A percentile compares a stretch with the other conserved stretches of the same genome.
Conservation (phyloP, 805 yeast species). For the Saccharomycopsis olivae region DNA sequence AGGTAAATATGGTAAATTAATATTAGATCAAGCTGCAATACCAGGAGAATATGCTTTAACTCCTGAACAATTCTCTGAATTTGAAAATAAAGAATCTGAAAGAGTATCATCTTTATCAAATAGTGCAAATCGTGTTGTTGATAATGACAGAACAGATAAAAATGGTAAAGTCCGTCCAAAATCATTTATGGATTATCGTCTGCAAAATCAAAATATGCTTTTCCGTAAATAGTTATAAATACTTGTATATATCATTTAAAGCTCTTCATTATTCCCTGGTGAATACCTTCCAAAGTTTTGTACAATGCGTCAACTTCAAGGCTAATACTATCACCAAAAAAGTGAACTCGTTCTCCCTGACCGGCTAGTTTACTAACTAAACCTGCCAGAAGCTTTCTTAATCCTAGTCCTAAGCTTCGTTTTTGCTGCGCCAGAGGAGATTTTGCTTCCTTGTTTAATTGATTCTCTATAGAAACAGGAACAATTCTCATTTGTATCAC, state of each 20-base stretch:
- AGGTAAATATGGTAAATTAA: constrained; percentile 35
- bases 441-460: constrained; percentile 9
- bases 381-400: no score
- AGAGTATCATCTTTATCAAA: no score
- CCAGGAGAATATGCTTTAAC: no score
- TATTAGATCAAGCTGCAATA: no score
- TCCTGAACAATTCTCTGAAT: no score
- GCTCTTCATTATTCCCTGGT: not conserved
- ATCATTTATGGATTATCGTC: not conserved
- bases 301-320: constrained; percentile 1
- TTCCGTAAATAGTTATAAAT: no score
- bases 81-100: no score
- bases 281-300: constrained; percentile 3
- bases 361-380: not conserved
- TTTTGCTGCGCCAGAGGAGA: constrained; percentile 7
- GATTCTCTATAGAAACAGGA: constrained; percentile 16
- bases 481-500: constrained; percentile 5
- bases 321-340: constrained; percentile 3
- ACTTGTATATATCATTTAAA: not conserved
- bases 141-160: not conserved
- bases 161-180: constrained; percentile 1
- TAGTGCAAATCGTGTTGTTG: no score
- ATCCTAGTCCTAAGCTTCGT: not conserved
- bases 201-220: no score
- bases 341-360: not conserved